These are phyloP conservation scores for Filobasidium floriforme DNA, from an alignment of 768 basidiomycete species.

Conservation along the genomic window DNA sequence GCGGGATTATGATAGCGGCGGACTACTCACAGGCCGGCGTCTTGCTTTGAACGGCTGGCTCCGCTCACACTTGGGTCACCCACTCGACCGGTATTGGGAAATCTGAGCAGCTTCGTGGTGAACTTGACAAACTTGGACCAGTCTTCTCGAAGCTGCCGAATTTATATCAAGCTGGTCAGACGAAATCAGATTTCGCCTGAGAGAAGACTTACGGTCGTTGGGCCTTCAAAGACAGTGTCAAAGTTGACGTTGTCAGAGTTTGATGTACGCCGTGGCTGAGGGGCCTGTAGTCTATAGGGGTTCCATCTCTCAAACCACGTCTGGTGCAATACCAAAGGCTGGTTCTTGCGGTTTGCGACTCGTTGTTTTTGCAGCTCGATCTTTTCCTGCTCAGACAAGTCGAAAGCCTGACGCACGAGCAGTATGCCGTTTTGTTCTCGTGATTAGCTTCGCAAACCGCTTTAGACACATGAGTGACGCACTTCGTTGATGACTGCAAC, in stretches of 20 bases:
- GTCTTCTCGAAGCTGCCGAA: too few species aligned
- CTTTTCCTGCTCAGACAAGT: slow-evolving; percentile 84
- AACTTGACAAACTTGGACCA: too few species aligned
- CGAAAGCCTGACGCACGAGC: slow-evolving; percentile 58
- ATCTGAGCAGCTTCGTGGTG: too few species aligned
- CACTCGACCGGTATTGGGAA: not conserved
- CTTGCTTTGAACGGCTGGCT: not conserved
- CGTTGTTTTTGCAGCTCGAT: slow-evolving; percentile 67
- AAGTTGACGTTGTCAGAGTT: not conserved
- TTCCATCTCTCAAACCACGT: slow-evolving; percentile 71
- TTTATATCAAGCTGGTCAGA: too few species aligned
- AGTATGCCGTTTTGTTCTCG: not conserved
- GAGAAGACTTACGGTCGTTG: not conserved
- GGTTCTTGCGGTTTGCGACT: slow-evolving; percentile 51
- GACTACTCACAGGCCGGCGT: not conserved
- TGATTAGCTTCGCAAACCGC: not conserved
- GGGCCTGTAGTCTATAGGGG: slow-evolving; percentile 75
- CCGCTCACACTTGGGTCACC: not conserved
- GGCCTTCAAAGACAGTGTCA: not conserved
- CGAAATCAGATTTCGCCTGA: too few species aligned
- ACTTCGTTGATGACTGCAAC: slow-evolving; percentile 89
- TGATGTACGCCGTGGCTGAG: slow-evolving; percentile 51
- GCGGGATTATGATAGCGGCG: not conserved
- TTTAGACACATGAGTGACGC: not conserved
- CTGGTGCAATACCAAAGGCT: slow-evolving; percentile 45